Evolutionary conservation across 495 filamentous ascomycete genomes (phyloP).

Genomic region (Trypethelium eluteriae): DNA sequence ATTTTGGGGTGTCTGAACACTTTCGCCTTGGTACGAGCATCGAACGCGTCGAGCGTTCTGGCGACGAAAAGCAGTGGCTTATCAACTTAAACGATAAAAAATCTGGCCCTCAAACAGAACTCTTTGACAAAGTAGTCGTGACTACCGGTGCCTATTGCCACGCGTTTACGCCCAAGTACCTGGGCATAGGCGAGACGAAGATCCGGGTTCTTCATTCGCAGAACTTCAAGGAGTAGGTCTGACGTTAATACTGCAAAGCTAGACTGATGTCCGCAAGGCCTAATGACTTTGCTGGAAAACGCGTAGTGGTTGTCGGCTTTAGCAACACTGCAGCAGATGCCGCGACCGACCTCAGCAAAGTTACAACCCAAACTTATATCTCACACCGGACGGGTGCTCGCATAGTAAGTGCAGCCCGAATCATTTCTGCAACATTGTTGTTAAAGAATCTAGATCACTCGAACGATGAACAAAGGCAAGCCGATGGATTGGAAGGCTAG

Average conservation of each 20-base stretch:
- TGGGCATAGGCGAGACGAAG: constrained; percentile 6
- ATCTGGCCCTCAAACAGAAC: background rate
- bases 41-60: constrained; percentile 7
- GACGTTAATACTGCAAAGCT: background rate
- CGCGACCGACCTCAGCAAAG: constrained; percentile 6
- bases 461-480: constrained; percentile 8
- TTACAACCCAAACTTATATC: constrained; percentile 1
- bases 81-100: background rate
- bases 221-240: constrained; percentile 10
- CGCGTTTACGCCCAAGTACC: constrained; percentile 5
- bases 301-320: constrained; percentile 6
- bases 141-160: constrained; percentile 8
- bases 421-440: constrained; percentile 2
- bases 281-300: constrained; percentile 6
- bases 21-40: constrained; percentile 3
- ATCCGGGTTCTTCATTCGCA: constrained; percentile 9
- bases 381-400: constrained; percentile 8
- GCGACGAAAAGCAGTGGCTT: constrained; percentile 2
- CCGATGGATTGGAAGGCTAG: constrained; percentile 8
- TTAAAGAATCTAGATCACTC: constrained; percentile 10
- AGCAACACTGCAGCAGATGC: constrained; percentile 6
- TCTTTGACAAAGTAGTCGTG: constrained; percentile 8
- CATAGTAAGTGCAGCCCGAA: constrained; percentile 4
- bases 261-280: constrained; percentile 5
- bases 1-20: constrained; percentile 5